Percentiles rank a stretch among this genome's conserved stretches.
These are phyloP conservation scores for Pyricularia grisea DNA, from an alignment of 2,329 filamentous ascomycete species.

Conservation along the genomic window DNA sequence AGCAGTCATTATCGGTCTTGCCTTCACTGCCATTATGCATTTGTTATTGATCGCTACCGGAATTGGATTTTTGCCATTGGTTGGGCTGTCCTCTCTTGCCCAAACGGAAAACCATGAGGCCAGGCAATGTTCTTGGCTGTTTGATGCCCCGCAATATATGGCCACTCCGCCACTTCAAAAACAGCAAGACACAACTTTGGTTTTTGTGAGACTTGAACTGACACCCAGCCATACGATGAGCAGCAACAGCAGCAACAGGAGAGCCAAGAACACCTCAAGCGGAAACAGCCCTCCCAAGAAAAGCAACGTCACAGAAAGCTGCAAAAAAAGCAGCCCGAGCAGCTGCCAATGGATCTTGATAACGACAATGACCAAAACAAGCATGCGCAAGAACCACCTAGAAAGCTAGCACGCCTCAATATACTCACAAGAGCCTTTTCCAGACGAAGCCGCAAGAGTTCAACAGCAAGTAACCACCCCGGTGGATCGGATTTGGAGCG, in stretches of 20 bases:
- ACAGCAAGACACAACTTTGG: not conserved
- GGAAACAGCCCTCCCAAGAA: not conserved
- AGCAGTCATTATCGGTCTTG: not conserved
- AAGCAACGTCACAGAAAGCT: not conserved
- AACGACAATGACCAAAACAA: not conserved
- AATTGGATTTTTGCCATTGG: not conserved
- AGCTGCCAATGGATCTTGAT: not conserved
- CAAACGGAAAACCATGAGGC: not conserved
- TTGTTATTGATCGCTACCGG: not conserved
- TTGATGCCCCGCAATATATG: not conserved
- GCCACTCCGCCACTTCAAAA: not conserved
- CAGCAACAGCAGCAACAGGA: not conserved
- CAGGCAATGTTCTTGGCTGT: not conserved
- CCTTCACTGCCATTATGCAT: not conserved
- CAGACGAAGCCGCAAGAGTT: not conserved
- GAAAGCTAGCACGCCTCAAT: not conserved
- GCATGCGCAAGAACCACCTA: not conserved
- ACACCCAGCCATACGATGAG: not conserved
- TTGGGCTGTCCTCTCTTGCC: not conserved
- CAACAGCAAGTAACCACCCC: not conserved
- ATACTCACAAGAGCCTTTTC: not conserved
- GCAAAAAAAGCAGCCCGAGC: not conserved
- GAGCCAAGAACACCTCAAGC: not conserved
- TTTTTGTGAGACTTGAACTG: not conserved
- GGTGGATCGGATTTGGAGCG: not conserved